These are phyloP conservation scores for Tetradesmus lagerheimii DNA, from an alignment of 139 green algal genomes.

Conservation along the genomic window DNA sequence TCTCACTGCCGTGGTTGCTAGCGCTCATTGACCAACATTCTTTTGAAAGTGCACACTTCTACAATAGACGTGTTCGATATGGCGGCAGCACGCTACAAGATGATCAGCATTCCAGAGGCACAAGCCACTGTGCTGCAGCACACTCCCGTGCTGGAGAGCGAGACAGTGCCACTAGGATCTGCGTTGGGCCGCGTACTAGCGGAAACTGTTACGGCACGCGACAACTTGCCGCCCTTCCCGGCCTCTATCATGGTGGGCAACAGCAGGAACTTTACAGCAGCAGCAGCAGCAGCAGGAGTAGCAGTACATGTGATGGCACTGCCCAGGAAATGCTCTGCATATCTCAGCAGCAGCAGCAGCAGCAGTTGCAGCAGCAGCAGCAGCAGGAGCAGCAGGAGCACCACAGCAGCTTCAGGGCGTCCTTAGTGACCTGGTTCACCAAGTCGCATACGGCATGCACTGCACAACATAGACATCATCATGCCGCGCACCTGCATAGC, in stretches of 20 bases:
- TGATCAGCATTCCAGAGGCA: constrained; percentile 89
- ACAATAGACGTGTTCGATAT: neutral
- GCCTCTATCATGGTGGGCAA: constrained; percentile 92
- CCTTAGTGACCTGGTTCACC: no score
- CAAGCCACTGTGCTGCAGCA: constrained; percentile 75
- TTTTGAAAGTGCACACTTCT: neutral
- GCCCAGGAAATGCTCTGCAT: neutral
- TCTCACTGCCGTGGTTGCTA: neutral
- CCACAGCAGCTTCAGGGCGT: neutral
- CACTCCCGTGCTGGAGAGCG: constrained; percentile 58
- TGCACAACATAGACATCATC: no score
- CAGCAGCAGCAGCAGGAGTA: neutral
- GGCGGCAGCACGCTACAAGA: constrained; percentile 66
- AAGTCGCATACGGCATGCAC: no score
- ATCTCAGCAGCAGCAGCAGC: neutral
- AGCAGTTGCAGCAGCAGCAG: neutral
- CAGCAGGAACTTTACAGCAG: neutral
- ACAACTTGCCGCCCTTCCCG: constrained; percentile 90
- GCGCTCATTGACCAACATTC: neutral
- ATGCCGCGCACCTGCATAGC: neutral
- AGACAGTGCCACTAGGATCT: constrained; percentile 61
- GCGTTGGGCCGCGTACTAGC: constrained; percentile 78
- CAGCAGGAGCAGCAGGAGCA: neutral
- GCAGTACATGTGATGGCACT: neutral
- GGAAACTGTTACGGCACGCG: constrained; percentile 76